Evolutionary conservation across 441 rosid species (phyloP), one percentile per base, ranked within the genome.

Genomic region (Cnidoscolus chayamansa): DNA sequence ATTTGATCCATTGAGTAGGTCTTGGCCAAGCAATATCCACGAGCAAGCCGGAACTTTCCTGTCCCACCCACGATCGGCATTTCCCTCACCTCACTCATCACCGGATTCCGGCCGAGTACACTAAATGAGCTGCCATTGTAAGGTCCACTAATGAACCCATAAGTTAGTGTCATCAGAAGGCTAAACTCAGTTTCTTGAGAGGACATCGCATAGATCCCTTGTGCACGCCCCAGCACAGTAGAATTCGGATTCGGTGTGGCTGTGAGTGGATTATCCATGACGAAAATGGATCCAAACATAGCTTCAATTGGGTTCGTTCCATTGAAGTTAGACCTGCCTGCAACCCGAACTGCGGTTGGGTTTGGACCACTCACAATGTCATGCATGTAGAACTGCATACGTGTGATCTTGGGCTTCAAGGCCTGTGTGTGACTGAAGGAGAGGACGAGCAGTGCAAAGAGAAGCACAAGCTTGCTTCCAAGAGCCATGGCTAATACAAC

Each of bases 371-470:
- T 51, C 0, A 85, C 57, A 50, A 79, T 72, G 68, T 90, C 90
- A 9, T 87, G 96, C 86, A 88, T 82, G 86, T 88, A 88, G 81
- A 88, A 84, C 57, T 87, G 85, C 78, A 89, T 72, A 25, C 74
- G 85, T 40, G 85, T 81, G 40, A 53, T 69, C 64, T 77, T 80
- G 4, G 5, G 3, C 40, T 35, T 79, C 66, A 50, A 51, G 64
- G 79, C 84, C 11, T 64, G 70, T 7, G 81, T 53, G 15, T 59
- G 31, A 63, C 48, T 7, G 35, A 8, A 20, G 59, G 72, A 53
- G 19, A 70, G 32, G 0, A 53, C n/a, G 25, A 71, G 45, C 37
- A 78, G 10, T n/a, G 76, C 67, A 31, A 78, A 17, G 55, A 82
- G 71, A 61, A 82, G 65, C 43, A 81, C 8, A 47, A 61, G n/a